Evolutionary conservation across 1,139 yeast species (phyloP), one percentile per base, ranked within the genome.

Genomic region (Pneumocystis sp.): DNA sequence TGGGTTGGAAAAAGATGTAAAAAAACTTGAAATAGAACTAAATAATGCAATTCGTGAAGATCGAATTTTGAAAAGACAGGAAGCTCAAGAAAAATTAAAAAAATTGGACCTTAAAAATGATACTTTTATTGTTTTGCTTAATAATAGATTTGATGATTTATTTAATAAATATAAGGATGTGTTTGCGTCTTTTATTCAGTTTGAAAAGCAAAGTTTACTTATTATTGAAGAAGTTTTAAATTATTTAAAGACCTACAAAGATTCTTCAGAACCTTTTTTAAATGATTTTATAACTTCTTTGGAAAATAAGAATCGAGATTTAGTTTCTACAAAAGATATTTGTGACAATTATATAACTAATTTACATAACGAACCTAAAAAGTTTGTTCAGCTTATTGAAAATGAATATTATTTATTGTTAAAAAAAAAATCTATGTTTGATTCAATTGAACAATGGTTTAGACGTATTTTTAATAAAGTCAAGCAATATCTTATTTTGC

Each of bases 1-100:
- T 2, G 65, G 62, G 15, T 21, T 62, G 35, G 31, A 65, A 62
- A 7, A 61, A 42, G 61, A 60, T 45, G 21, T 50, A 10, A 25
- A 10, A 4, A 12, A 50, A 5, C 19, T 50, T 25, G 8, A 10
- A 15, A 8, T 12, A 8, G 29, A 25, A n/a, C 6, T 50, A 19
- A 25, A 3, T 25, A 25, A 15, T 12, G 57, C 31, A 25, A 50
- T 50, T 50, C 34, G 31, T 50, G n/a, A 50, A 50, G 31, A 50
- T 10, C 31, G 10, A 6, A 5, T 21, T 7, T 50, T 8, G 17
- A 50, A 50, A 50, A 50, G 4, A 6, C 10, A 15, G 4, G 21
- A 50, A 15, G 31, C 10, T 8, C 1, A n/a, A 1, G 57, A 50
- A 25, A 50, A 50, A 21, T 50, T 50, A 10, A 50, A 50, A 25